These are phyloP conservation scores for Oryza glumipatula DNA, from an alignment of 176 grass and related monocot genomes.

Conservation along the genomic window DNA sequence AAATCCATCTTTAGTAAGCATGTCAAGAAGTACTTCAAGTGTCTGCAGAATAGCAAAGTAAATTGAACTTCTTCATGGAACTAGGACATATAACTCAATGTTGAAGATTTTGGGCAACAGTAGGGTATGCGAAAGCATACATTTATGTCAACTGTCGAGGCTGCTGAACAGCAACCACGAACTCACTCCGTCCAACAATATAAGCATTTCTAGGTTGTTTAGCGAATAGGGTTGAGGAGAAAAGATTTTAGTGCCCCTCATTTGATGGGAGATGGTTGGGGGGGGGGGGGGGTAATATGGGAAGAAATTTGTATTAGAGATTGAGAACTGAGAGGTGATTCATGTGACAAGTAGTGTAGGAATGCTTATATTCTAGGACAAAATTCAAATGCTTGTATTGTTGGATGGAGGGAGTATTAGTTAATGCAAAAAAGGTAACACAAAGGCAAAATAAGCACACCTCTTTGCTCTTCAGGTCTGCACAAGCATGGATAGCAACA, in stretches of 20 bases:
- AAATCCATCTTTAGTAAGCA: constrained; percentile 68
- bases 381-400: too few species aligned
- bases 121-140: constrained; percentile 20
- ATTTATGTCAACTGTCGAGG: constrained; percentile 10
- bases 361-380: too few species aligned
- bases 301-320: too few species aligned
- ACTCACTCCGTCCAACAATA: too few species aligned
- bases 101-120: neutral
- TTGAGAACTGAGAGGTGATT: too few species aligned
- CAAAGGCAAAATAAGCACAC: constrained; percentile 39
- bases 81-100: neutral
- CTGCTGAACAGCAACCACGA: constrained; percentile 21
- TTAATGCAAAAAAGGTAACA: constrained; percentile 38
- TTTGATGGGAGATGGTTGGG: too few species aligned
- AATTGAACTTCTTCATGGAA: constrained; percentile 34
- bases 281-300: too few species aligned
- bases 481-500: constrained; percentile 91
- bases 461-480: constrained; percentile 89
- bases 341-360: too few species aligned
- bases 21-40: constrained; percentile 91
- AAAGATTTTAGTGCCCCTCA: too few species aligned
- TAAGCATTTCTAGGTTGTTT: too few species aligned
- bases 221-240: too few species aligned
- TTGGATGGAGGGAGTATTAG: neutral
- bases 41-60: constrained; percentile 55